A percentile compares a stretch with the other conserved stretches of the same genome.
phyloP scores from a whole-genome alignment of 1,139 yeast genomes.

The Lizanozyma gosingica region DNA sequence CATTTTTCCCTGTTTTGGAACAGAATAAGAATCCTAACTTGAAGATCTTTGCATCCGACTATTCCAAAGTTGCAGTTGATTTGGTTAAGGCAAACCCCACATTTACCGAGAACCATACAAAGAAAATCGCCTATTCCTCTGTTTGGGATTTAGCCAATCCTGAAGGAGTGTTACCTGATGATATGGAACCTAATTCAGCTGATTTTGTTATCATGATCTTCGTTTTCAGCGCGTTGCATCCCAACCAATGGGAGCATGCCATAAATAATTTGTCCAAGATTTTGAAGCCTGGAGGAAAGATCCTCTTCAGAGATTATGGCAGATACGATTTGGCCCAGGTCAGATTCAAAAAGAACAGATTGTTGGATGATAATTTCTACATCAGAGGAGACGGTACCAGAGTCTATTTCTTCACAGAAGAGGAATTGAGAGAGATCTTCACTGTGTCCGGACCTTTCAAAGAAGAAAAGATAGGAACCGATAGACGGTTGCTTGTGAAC shows the following conservation, averaged over 20 bases:
- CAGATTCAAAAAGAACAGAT: constrained; percentile 80
- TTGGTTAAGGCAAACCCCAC: constrained; percentile 58
- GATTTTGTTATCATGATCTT: constrained; percentile 91
- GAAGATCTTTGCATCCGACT: constrained; percentile 79
- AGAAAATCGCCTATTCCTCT: constrained; percentile 66
- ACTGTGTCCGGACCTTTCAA: constrained; percentile 48
- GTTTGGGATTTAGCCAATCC: constrained; percentile 95
- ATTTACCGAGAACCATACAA: constrained; percentile 37
- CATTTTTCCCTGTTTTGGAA: constrained; percentile 78
- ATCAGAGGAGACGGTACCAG: constrained; percentile 98
- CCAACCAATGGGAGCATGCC: constrained; percentile 85
- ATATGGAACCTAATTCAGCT: constrained; percentile 70
- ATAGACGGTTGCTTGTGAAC: constrained; percentile 82
- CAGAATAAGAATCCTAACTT: constrained; percentile 77
- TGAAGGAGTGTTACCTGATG: constrained; percentile 70
- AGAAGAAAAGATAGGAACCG: constrained; percentile 77
- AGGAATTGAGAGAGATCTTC: constrained; percentile 73
- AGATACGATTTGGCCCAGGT: constrained; percentile 94
- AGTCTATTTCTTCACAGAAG: constrained; percentile 93
- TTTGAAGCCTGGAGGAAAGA: constrained; percentile 87
- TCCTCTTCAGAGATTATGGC: constrained; percentile 90
- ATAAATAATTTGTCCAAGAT: constrained; percentile 58
- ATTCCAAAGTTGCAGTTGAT: constrained; percentile 83
- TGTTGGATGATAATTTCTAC: constrained; percentile 86
- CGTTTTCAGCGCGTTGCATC: constrained; percentile 87